phyloP scores from a whole-genome alignment of 176 grass and related monocot genomes.

The Musa acuminata region DNA sequence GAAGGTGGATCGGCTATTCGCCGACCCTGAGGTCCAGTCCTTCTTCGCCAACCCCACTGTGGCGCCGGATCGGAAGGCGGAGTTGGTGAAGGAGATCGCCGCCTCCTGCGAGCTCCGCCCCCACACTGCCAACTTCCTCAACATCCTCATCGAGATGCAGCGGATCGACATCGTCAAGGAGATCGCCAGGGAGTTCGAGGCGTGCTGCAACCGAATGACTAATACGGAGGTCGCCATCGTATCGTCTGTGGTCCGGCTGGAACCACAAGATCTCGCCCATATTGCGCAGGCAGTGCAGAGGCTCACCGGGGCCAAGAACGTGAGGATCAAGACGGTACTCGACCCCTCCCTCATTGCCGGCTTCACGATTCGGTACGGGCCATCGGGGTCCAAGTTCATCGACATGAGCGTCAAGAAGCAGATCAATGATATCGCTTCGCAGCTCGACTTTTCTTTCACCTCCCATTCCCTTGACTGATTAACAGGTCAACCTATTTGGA shows the following conservation, averaged over 20 bases:
- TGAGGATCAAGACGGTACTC: too few species aligned
- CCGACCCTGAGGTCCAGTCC: constrained; percentile 44
- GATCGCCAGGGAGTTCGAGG: constrained; percentile 72
- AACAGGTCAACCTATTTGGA: too few species aligned
- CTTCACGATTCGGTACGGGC: constrained; percentile 65
- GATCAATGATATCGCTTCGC: constrained; percentile 57
- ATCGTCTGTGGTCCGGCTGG: constrained; percentile 70
- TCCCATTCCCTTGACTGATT: constrained; percentile 9
- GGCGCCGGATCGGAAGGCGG: constrained; percentile 38
- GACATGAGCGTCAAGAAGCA: constrained; percentile 43
- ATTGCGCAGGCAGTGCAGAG: constrained; percentile 51
- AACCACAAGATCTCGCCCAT: constrained; percentile 76
- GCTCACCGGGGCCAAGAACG: too few species aligned
- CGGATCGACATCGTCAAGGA: constrained; percentile 42
- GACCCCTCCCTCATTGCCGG: constrained; percentile 56
- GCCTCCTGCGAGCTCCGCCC: constrained; percentile 43
- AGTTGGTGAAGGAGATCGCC: constrained; percentile 51
- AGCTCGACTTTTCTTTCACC: constrained; percentile 43
- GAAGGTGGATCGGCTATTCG: constrained; percentile 57
- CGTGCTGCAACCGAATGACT: constrained; percentile 50
- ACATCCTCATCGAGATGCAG: constrained; percentile 49
- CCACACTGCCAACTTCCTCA: constrained; percentile 64
- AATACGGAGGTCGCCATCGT: constrained; percentile 65
- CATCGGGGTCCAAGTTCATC: constrained; percentile 24
- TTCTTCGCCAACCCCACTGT: constrained; percentile 79